Conservation (phyloP, 2,329 filamentous ascomycete species). For the Fusarium devonianum region DNA sequence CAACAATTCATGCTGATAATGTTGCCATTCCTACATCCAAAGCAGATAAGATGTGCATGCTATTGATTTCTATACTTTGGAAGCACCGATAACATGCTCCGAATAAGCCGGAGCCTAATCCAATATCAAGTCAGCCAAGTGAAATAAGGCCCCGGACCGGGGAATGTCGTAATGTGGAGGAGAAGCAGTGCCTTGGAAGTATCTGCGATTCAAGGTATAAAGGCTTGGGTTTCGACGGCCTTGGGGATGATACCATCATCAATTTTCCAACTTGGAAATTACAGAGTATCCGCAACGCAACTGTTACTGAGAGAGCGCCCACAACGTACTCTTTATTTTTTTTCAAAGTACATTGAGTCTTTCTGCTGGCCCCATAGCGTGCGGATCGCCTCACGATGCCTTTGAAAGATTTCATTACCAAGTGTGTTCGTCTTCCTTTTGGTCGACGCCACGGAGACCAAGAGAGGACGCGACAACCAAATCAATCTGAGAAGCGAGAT, state of each 20-base stretch:
- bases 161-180: background rate
- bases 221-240: background rate
- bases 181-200: background rate
- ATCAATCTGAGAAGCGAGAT: no score
- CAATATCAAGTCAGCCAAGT: background rate
- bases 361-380: background rate
- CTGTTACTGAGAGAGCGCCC: background rate
- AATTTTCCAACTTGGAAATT: background rate
- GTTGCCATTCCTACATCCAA: no score
- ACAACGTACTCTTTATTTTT: background rate
- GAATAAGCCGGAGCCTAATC: no score
- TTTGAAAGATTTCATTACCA: conserved; percentile 12
- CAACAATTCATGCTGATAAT: no score
- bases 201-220: background rate
- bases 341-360: no score
- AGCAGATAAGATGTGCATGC: no score
- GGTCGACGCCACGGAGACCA: conserved; percentile 1
- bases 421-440: conserved; percentile 7
- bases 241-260: background rate
- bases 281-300: background rate
- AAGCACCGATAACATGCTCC: no score
- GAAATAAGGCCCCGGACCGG: no score
- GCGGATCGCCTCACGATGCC: conserved; percentile 1
- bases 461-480: background rate
- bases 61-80: no score